phyloP scores from a whole-genome alignment of 768 basidiomycete species.

The Cystoderma amianthinum region DNA sequence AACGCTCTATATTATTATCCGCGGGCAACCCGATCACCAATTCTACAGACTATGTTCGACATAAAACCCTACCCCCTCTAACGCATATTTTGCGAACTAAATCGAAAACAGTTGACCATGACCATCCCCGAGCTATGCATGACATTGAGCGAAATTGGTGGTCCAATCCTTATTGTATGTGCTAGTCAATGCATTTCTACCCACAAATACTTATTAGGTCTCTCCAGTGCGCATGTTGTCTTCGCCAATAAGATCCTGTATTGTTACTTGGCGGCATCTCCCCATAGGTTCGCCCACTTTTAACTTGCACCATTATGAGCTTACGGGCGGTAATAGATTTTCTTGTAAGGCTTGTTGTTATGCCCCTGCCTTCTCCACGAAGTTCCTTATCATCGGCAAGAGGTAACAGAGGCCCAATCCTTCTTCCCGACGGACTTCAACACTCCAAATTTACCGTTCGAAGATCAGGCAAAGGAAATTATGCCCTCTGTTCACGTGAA shows the following conservation, averaged over 20 bases:
- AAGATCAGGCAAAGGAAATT: conserved; percentile 36
- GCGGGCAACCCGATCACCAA: conserved; percentile 47
- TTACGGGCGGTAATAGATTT: conserved; percentile 43
- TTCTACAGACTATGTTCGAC: conserved; percentile 38
- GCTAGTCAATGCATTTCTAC: too few relatives aligned
- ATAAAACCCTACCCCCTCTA: conserved; percentile 53
- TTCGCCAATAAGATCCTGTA: conserved; percentile 54
- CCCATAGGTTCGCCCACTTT: conserved; percentile 43
- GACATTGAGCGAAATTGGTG: conserved; percentile 57
- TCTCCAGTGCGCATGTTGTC: conserved; percentile 64
- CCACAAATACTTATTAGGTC: too few relatives aligned
- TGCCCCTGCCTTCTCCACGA: too few relatives aligned
- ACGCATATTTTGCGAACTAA: conserved; percentile 22
- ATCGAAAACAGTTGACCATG: conserved; percentile 14
- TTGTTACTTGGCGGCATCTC: conserved; percentile 38
- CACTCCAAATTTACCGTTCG: conserved; percentile 53
- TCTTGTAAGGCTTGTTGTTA: conserved; percentile 14
- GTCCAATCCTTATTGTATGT: conserved; percentile 72
- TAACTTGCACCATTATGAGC: conserved; percentile 29
- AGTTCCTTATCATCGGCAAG: background rate
- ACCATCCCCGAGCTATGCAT: conserved; percentile 52
- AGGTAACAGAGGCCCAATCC: conserved; percentile 8
- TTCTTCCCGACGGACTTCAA: conserved; percentile 54
- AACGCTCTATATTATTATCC: conserved; percentile 58
- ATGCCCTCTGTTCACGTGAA: conserved; percentile 56